Base-by-base conservation (phyloP, 225 moss, liverwort and hornwort genomes). In the Polytrichum commune region DNA sequence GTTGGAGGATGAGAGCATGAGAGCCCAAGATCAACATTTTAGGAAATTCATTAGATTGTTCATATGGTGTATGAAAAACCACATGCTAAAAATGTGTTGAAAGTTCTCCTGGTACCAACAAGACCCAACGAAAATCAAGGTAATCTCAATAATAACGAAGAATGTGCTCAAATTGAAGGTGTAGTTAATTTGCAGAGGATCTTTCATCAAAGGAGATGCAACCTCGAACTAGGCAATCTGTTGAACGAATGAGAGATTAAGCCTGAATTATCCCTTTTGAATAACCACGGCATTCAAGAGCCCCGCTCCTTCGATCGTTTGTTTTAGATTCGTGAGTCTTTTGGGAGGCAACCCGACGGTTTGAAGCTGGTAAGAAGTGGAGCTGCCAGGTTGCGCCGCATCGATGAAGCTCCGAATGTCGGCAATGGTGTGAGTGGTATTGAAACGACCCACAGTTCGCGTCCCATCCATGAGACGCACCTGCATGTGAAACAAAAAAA, bases 341-440 rank as follows among this genome's bases (percentile, higher is more conserved):
- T 86, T 82, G 27, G 96, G 96, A 29, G 96, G 96, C 64, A 93
- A 93, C 61, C 92, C 96, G 90, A 93, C 84, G n/a, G 92, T 93
- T 70, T 96, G 96, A 25, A 96, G 78, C 54, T 84, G 89, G 57
- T 96, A 96, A 5, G 86, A 78, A 27, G 88, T 83, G 29, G 83
- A 77, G 72, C 82, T 79, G 72, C 86, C 92, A 80, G 92, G 96
- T 19, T 88, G 92, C 20, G 93, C 92, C 62, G 89, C 92, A 74
- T 96, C 92, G 60, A 93, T 96, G 70, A 96, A 90, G 8, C 92
- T 83, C 57, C 96, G 87, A 73, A 96, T 93, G 77, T 93, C 93
- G 54, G 89, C 89, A 68, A 96, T 77, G 19, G 93, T 93, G 67
- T 96, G 96, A 30, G 80, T 73, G 78, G 86, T 86, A 65, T 96